These are phyloP conservation scores for Leptoxyphium fumago DNA, from an alignment of 2,329 filamentous ascomycete species.

Conservation along the genomic window DNA sequence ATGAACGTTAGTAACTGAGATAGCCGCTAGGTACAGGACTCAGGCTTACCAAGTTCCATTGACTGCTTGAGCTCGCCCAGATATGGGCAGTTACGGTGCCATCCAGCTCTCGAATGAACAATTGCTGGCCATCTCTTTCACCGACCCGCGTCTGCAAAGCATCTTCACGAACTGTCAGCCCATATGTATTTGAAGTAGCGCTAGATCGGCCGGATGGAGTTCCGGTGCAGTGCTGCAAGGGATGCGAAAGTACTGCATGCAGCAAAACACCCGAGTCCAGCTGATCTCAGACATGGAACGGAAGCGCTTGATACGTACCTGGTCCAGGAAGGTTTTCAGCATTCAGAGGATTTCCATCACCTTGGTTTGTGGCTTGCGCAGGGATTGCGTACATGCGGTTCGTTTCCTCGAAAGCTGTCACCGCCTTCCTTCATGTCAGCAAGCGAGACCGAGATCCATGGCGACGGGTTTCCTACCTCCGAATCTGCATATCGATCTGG, in stretches of 20 bases:
- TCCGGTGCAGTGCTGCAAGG: too few species aligned
- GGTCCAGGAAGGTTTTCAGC: conserved; percentile 83
- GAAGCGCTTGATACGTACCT: conserved; percentile 10
- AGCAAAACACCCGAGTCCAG: too few species aligned
- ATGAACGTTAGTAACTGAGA: conserved; percentile 17
- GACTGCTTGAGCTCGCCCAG: conserved; percentile 48
- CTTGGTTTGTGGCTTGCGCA: conserved; percentile 50
- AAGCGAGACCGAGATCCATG: neutral
- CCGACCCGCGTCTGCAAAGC: conserved; percentile 70
- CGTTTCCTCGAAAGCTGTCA: conserved; percentile 65
- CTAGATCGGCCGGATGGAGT: too few species aligned
- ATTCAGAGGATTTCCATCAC: conserved; percentile 46
- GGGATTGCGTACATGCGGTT: conserved; percentile 23
- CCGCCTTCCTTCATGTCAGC: neutral
- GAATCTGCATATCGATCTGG: conserved; percentile 54
- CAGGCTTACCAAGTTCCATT: conserved; percentile 18
- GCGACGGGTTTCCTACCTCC: conserved; percentile 29
- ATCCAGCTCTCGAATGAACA: conserved; percentile 74
- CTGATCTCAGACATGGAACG: too few species aligned
- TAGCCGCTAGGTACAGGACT: neutral
- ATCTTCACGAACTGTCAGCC: conserved; percentile 28
- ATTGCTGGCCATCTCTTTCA: conserved; percentile 91
- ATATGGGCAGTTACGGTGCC: conserved; percentile 75
- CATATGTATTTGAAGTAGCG: too few species aligned
- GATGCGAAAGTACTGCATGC: too few species aligned